A percentile compares a stretch with the other conserved stretches of the same genome.
phyloP scores from a whole-genome alignment of 1,284 basidiomycete genomes.

The Cerrena zonata region DNA sequence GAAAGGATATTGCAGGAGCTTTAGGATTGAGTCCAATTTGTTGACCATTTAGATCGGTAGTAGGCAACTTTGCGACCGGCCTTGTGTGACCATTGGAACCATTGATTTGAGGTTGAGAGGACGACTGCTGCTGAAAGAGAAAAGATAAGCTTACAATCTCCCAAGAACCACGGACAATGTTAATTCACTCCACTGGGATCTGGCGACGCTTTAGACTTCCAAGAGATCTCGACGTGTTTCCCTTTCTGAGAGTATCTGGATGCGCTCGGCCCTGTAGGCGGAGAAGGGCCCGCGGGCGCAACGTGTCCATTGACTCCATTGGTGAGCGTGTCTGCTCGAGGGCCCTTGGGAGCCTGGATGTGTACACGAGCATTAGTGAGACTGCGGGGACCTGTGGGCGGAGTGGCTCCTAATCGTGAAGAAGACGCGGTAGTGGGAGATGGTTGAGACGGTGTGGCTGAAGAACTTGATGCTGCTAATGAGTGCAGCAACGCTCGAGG shows the following conservation, averaged over 20 bases:
- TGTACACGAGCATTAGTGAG: constrained; percentile 34
- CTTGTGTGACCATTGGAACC: constrained; percentile 17
- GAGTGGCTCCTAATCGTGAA: constrained; percentile 41
- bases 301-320: constrained; percentile 24
- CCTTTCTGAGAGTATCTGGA: constrained; percentile 26
- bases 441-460: constrained; percentile 22
- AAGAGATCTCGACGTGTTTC: constrained; percentile 28
- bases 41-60: no score
- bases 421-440: constrained; percentile 23
- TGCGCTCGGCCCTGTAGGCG: constrained; percentile 26
- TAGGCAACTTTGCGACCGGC: neutral
- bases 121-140: constrained; percentile 11
- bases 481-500: constrained; percentile 59
- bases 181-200: neutral
- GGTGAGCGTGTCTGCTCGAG: constrained; percentile 2
- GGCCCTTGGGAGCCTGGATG: neutral
- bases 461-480: constrained; percentile 27
- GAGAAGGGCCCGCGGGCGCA: constrained; percentile 19
- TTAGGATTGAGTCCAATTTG: constrained; percentile 19
- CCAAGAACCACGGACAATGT: constrained; percentile 14
- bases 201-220: constrained; percentile 9
- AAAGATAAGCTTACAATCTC: constrained; percentile 26
- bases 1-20: constrained; percentile 25
- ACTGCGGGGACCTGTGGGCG: constrained; percentile 57
- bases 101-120: constrained; percentile 24